Evolutionary conservation across 257 asterid species (phyloP).

Genomic region (Solanum neorickii): DNA sequence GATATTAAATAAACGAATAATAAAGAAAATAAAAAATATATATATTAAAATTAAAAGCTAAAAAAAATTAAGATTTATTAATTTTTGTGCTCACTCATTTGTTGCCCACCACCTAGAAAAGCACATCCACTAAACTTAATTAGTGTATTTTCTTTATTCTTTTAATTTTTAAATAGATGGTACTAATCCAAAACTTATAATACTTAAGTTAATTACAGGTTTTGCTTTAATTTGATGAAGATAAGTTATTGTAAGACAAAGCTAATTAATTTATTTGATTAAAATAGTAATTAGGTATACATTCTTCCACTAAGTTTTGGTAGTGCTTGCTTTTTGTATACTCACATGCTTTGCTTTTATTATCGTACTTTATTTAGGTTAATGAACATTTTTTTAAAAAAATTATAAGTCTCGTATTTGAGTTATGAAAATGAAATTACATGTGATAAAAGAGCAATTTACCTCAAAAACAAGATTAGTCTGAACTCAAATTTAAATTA

Average conservation of each 20-base stretch:
- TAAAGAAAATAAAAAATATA: neutral
- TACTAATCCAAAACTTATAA: neutral
- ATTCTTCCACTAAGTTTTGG: constrained; percentile 17
- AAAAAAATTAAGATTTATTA: neutral
- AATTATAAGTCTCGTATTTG: neutral
- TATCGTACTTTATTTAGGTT: neutral
- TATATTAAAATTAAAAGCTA: neutral
- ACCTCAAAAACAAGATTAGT: neutral
- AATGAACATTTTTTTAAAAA: no score
- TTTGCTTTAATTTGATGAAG: neutral
- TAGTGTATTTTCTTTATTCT: neutral
- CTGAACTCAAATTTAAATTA: neutral
- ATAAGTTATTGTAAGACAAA: constrained; percentile 8
- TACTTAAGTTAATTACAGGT: neutral
- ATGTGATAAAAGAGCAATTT: neutral
- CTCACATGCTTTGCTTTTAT: constrained; percentile 15
- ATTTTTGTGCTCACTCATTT: neutral
- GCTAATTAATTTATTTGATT: neutral
- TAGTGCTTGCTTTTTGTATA: constrained; percentile 3
- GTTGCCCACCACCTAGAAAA: constrained; percentile 9
- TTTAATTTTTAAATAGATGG: neutral
- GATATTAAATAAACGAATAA: neutral
- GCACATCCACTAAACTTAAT: neutral
- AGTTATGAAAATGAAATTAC: neutral
- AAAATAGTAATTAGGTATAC: constrained; percentile 6